These are phyloP conservation scores for Hymenoscyphus scutula DNA, from an alignment of 2,329 filamentous ascomycete species.

Conservation along the genomic window DNA sequence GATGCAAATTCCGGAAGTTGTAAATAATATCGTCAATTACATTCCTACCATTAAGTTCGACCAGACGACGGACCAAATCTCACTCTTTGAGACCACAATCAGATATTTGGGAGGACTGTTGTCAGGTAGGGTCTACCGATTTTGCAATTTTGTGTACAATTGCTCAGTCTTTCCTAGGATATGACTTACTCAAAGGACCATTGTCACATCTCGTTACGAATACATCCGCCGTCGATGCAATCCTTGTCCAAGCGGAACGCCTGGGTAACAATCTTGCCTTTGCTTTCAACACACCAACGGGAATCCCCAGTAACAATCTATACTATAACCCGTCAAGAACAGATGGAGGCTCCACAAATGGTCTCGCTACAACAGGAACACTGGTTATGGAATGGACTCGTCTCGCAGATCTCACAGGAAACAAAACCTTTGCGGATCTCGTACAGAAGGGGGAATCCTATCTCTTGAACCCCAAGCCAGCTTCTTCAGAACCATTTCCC, in stretches of 20 bases:
- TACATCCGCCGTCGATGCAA: constrained; percentile 45
- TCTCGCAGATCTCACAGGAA: constrained; percentile 70
- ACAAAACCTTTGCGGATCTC: constrained; percentile 63
- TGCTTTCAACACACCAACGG: constrained; percentile 73
- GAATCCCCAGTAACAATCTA: constrained; percentile 70
- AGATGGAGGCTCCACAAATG: constrained; percentile 57
- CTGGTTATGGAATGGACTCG: constrained; percentile 82
- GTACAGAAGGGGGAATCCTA: constrained; percentile 67
- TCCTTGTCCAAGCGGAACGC: constrained; percentile 65
- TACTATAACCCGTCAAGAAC: constrained; percentile 53
- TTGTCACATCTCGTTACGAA: constrained; percentile 50
- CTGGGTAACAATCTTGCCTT: constrained; percentile 73
- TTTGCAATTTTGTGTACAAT: not conserved
- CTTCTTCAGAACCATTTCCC: constrained; percentile 67
- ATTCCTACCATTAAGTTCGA: constrained; percentile 71
- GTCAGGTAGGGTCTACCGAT: constrained; percentile 54
- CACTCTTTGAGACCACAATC: constrained; percentile 87
- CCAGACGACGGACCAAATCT: constrained; percentile 57
- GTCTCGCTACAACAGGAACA: constrained; percentile 73
- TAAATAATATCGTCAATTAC: constrained; percentile 68
- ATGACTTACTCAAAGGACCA: constrained; percentile 71
- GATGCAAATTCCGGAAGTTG: constrained; percentile 67
- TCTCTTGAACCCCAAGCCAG: constrained; percentile 64
- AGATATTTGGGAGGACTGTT: constrained; percentile 80
- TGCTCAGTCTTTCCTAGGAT: constrained; percentile 42